phyloP scores from a whole-genome alignment of 2,329 filamentous ascomycete species.

The Nakataea oryzae region DNA sequence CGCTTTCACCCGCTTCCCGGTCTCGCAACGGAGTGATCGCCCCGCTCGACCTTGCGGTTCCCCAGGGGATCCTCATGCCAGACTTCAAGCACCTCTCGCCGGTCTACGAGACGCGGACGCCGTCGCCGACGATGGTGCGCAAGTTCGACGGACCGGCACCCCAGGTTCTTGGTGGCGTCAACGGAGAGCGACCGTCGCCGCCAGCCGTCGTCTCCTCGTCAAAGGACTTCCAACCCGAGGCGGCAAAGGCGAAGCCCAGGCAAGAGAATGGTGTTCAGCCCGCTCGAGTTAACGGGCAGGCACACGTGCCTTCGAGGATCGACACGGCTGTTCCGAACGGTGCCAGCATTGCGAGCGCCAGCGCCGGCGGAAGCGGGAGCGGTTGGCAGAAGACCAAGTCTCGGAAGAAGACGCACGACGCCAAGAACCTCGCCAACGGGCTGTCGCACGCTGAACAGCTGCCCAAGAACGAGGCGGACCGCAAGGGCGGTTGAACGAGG shows the following conservation, averaged over 20 bases:
- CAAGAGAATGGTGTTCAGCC: constrained; percentile 17
- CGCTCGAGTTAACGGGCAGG: constrained; percentile 35
- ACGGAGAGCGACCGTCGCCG: background rate
- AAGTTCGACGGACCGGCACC: constrained; percentile 27
- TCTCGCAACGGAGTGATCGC: constrained; percentile 33
- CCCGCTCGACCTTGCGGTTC: constrained; percentile 44
- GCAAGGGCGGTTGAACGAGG: constrained; percentile 47
- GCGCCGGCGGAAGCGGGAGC: constrained; percentile 12
- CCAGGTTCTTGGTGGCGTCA: constrained; percentile 2
- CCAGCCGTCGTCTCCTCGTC: background rate
- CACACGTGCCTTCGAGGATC: background rate
- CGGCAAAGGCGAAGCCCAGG: background rate
- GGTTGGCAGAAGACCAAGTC: constrained; percentile 52
- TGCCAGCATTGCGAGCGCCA: background rate
- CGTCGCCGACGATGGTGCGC: constrained; percentile 53
- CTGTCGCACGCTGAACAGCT: constrained; percentile 37
- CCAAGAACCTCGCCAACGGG: constrained; percentile 33
- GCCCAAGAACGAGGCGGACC: constrained; percentile 48
- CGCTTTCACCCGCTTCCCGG: constrained; percentile 6
- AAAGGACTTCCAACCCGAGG: background rate
- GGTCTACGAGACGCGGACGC: constrained; percentile 62
- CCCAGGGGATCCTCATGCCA: constrained; percentile 28
- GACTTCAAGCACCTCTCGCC: constrained; percentile 54
- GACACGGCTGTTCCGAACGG: background rate
- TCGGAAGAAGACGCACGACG: constrained; percentile 38